Percentiles rank a stretch among this genome's conserved stretches.
Conservation (phyloP, 257 asterid species). For the Ophiorrhiza pumila region DNA sequence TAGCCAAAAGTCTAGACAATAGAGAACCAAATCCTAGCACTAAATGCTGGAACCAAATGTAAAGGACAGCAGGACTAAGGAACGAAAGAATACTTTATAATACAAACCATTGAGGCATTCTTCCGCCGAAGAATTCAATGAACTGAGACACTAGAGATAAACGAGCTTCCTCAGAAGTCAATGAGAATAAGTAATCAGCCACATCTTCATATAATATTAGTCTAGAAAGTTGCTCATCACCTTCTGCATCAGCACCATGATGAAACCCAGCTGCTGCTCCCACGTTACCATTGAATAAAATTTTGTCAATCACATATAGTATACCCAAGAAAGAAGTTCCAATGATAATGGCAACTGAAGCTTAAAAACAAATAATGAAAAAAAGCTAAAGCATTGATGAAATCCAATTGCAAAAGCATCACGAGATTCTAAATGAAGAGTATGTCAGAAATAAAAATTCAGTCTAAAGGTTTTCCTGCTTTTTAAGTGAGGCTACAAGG, state of each 20-base stretch:
- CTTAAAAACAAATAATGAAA: neutral
- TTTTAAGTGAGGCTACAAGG: neutral
- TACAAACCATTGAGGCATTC: constrained; percentile 84
- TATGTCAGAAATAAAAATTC: neutral
- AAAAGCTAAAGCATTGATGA: neutral
- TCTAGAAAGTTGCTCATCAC: constrained; percentile 80
- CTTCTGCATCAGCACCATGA: constrained; percentile 45
- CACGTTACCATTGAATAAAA: constrained; percentile 7
- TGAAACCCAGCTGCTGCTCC: constrained; percentile 39
- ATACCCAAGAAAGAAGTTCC: neutral
- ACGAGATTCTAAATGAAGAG: neutral
- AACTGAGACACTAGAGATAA: constrained; percentile 72
- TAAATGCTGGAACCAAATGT: neutral
- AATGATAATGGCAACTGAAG: neutral
- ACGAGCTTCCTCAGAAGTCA: constrained; percentile 73
- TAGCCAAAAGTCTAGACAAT: neutral
- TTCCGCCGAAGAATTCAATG: constrained; percentile 86
- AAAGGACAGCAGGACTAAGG: constrained; percentile 1
- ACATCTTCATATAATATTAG: constrained; percentile 78
- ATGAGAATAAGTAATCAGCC: constrained; percentile 76
- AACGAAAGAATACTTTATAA: constrained; percentile 12
- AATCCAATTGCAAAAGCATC: neutral
- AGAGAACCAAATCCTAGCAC: neutral
- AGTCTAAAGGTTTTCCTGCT: neutral
- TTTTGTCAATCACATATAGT: neutral